These are phyloP conservation scores for Diplodia seriata DNA, from an alignment of 2,329 filamentous ascomycete species.

Conservation along the genomic window DNA sequence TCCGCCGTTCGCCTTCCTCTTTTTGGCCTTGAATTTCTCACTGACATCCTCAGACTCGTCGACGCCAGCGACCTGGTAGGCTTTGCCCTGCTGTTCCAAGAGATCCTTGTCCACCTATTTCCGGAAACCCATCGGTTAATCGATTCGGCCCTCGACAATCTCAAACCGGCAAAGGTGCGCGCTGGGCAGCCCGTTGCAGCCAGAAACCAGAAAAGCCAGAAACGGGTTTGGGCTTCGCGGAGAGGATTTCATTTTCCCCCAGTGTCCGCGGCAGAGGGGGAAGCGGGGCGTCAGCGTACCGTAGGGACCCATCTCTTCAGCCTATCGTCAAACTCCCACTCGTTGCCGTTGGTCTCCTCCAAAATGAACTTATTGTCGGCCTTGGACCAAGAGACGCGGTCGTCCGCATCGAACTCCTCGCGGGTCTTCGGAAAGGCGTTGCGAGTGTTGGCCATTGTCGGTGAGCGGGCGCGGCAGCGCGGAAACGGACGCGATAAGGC, in stretches of 20 bases:
- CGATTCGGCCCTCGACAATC: constrained; percentile 39
- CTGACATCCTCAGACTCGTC: constrained; percentile 44
- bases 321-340: constrained; percentile 80
- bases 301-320: constrained; percentile 77
- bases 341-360: constrained; percentile 58
- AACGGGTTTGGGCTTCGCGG: constrained; percentile 35
- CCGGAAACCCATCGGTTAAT: constrained; percentile 37
- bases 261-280: constrained; percentile 28
- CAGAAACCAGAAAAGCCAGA: constrained; percentile 37
- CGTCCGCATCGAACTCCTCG: constrained; percentile 37
- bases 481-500: neutral
- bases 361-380: constrained; percentile 40
- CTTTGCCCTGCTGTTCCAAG: constrained; percentile 66
- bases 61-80: constrained; percentile 63
- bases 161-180: constrained; percentile 13
- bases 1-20: constrained; percentile 14
- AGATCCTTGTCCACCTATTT: constrained; percentile 65
- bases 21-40: constrained; percentile 15
- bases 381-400: constrained; percentile 39
- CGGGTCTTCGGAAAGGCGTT: constrained; percentile 34
- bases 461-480: constrained; percentile 7
- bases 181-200: constrained; percentile 30
- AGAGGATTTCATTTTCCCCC: constrained; percentile 12
- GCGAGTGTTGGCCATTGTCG: constrained; percentile 6
- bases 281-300: constrained; percentile 49